Percentiles rank a stretch among this genome's conserved stretches.
Evolutionary conservation across 106 monocot species (phyloP).

Genomic region (Acorus gramineus): DNA sequence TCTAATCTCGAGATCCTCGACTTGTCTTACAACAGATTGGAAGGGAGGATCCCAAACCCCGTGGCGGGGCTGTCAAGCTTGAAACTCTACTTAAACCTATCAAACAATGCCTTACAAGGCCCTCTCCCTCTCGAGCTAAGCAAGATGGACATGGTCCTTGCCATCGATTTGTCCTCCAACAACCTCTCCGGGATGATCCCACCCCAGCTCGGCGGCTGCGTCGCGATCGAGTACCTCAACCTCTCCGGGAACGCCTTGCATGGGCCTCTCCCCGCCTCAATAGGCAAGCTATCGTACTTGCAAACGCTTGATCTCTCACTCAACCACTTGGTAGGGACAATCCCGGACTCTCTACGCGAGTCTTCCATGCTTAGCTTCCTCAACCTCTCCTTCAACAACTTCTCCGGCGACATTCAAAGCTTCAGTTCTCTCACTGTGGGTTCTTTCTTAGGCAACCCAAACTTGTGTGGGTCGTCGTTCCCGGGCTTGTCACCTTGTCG

Average conservation of each 20-base stretch:
- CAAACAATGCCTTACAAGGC: conserved; percentile 53
- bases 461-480: conserved; percentile 31
- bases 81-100: conserved; percentile 70
- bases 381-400: conserved; percentile 75
- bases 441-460: conserved; percentile 43
- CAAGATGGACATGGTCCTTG: conserved; percentile 71
- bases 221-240: conserved; percentile 76
- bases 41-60: conserved; percentile 45
- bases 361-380: conserved; percentile 37
- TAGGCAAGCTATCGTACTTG: conserved; percentile 49
- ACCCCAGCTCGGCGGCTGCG: conserved; percentile 62
- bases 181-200: conserved; percentile 56
- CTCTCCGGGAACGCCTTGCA: conserved; percentile 47
- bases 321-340: conserved; percentile 33
- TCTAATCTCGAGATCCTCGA: conserved; percentile 63
- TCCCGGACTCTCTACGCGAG: conserved; percentile 46
- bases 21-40: conserved; percentile 58
- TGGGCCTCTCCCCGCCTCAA: conserved; percentile 36
- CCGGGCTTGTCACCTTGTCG: conserved; percentile 22
- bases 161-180: conserved; percentile 67
- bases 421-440: conserved; percentile 21
- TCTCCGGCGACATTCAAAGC: conserved; percentile 35
- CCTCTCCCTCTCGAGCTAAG: conserved; percentile 49
- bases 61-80: conserved; percentile 40
- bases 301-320: conserved; percentile 50